phyloP scores from a whole-genome alignment of 768 basidiomycete species.

The Paxillus involutus region DNA sequence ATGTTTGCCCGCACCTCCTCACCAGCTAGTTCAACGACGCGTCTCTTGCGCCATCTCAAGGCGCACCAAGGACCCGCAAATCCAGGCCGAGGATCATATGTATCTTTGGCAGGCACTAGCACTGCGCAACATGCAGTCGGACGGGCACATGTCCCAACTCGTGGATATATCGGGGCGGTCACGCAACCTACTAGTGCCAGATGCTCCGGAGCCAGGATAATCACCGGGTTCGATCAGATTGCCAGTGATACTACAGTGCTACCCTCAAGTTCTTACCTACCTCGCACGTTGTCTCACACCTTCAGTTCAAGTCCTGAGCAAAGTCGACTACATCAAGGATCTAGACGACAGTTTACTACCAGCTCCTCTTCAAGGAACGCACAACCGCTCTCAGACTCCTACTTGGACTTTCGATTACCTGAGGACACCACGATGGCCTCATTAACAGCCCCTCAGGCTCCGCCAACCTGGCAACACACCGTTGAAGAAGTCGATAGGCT shows the following conservation, averaged over 20 bases:
- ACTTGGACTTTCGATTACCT: background rate
- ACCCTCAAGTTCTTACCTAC: background rate
- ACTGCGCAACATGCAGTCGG: background rate
- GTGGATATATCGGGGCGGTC: background rate
- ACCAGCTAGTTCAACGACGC: background rate
- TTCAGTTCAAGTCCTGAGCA: background rate
- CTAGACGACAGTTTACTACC: background rate
- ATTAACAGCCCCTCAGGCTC: slow-evolving; percentile 61
- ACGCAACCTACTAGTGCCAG: background rate
- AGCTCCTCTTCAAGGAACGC: slow-evolving; percentile 2
- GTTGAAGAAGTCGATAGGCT: slow-evolving; percentile 56
- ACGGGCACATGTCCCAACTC: background rate
- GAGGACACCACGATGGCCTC: slow-evolving; percentile 39
- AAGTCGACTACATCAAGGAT: background rate
- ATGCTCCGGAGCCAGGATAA: background rate
- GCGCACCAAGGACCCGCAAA: background rate
- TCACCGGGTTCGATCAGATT: background rate
- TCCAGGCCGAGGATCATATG: background rate
- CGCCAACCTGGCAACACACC: slow-evolving; percentile 67
- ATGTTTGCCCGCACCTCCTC: background rate
- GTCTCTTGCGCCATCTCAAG: background rate
- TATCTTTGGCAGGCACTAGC: background rate
- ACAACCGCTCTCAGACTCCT: background rate
- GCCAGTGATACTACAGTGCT: background rate
- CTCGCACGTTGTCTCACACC: background rate